Conservation (phyloP, 768 basidiomycete species). For the Rhizopogon roseolus region DNA sequence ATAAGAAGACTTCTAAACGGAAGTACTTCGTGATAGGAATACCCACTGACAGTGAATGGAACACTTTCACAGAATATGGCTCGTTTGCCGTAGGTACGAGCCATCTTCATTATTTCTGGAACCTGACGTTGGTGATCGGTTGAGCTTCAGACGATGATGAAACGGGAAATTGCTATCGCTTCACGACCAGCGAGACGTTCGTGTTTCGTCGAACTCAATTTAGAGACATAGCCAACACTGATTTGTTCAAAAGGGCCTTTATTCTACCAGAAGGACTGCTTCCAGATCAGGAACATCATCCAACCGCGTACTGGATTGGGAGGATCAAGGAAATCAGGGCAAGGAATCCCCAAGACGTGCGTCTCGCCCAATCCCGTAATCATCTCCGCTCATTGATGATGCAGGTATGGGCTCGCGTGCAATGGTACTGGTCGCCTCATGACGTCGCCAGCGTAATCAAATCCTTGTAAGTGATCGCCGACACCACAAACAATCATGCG, state of each 20-base stretch:
- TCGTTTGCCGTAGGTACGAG: constrained; percentile 15
- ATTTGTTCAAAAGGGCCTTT: constrained; percentile 28
- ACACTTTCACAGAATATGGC: constrained; percentile 4
- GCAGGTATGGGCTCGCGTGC: constrained; percentile 49
- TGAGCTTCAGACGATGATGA: constrained; percentile 10
- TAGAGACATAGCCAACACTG: neutral
- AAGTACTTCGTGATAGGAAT: neutral
- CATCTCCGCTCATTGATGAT: neutral
- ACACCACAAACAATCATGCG: neutral
- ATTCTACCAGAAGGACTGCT: constrained; percentile 33
- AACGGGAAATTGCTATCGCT: constrained; percentile 15
- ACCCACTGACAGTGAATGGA: constrained; percentile 11
- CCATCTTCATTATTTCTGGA: neutral
- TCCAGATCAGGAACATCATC: constrained; percentile 21
- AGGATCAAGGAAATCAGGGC: constrained; percentile 42
- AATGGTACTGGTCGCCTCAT: constrained; percentile 52
- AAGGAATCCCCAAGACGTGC: constrained; percentile 24
- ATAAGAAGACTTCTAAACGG: constrained; percentile 9
- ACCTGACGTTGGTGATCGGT: neutral
- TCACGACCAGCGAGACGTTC: constrained; percentile 31
- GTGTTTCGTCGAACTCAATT: constrained; percentile 6
- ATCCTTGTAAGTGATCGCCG: constrained; percentile 39
- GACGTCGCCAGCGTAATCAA: constrained; percentile 41
- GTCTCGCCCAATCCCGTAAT: neutral
- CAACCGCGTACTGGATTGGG: constrained; percentile 48